Base-by-base conservation (phyloP, 257 asterid genomes). In the Solanum paucissectum region DNA sequence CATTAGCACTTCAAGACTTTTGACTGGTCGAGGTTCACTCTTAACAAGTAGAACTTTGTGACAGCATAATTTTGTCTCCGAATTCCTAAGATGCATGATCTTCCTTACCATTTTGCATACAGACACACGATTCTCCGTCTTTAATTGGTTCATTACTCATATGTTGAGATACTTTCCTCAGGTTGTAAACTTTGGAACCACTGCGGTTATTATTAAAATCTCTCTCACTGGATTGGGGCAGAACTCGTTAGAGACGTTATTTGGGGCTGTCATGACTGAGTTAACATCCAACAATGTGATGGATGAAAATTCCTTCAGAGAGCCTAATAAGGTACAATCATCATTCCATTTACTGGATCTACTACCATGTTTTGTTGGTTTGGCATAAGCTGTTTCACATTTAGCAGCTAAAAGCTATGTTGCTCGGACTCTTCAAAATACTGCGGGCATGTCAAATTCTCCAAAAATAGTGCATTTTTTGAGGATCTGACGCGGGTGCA, bases 281-380 rank as follows among this genome's bases (percentile, higher is more conserved):
- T 89, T 96, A 66, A 93, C 96, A 72, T 94, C 99, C 38, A 83
- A 34, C 12, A 94, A 89, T 71, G 90, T 88, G 90, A 92, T 85
- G 95, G 98, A 93, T 88, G 99, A 95, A 90, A 96, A 96, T 88
- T 92, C 97, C 85, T 96, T 96, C 91, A 87, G n/a, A 37, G 82
- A 92, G 74, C 98, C 96, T 38, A 91, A 71, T 13, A 96, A 94
- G 96, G 99, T 94, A 90, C 4, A 79, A 58, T 11, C 72, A 75
- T 44, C 77, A 9, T 73, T 60, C 86, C 37, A 9, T 8, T 25
- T 62, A 60, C 32, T 44, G 38, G 8, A 40, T 77, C 84, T 42
- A 18, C 40, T 79, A 14, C 64, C 66, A 18, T 4, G 85, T 27
- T 27, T 81, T 46, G 68, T 27, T 81, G 29, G 27, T 46, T 81